phyloP scores from a whole-genome alignment of 2,329 filamentous ascomycete genomes.

The Pezicula carpinea region DNA sequence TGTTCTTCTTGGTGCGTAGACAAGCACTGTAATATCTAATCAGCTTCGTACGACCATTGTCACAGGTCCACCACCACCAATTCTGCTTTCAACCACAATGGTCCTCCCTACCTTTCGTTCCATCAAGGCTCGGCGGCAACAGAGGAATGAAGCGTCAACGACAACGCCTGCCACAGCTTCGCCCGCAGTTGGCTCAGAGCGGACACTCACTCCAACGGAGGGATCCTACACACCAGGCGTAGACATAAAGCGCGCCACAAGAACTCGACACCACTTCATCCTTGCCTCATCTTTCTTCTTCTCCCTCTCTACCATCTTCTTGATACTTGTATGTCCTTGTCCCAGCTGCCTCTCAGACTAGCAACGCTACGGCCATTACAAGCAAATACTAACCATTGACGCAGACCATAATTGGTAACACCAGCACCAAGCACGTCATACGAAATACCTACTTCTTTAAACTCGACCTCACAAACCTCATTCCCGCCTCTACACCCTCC shows the following conservation, averaged over 20 bases:
- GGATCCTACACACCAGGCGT: conserved; percentile 13
- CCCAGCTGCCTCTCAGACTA: background rate
- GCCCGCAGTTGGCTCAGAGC: conserved; percentile 12
- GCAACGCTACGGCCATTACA: background rate
- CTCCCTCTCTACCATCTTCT: conserved; percentile 69
- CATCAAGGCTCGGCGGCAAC: conserved; percentile 14
- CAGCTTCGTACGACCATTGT: background rate
- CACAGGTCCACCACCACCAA: conserved; percentile 3
- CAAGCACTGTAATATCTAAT: background rate
- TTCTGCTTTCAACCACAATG: conserved; percentile 10
- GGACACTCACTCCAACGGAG: conserved; percentile 16
- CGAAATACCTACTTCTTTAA: conserved; percentile 78
- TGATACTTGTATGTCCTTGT: conserved; percentile 59
- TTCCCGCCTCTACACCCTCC: conserved; percentile 20
- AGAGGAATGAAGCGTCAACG: conserved; percentile 9
- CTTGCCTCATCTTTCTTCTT: conserved; percentile 65
- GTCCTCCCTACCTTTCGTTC: conserved; percentile 28
- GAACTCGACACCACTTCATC: conserved; percentile 48
- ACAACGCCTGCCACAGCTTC: background rate
- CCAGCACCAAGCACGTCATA: conserved; percentile 55
- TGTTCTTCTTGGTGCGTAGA: background rate
- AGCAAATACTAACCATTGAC: background rate
- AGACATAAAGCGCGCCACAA: conserved; percentile 42
- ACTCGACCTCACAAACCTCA: conserved; percentile 74
- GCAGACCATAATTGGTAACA: conserved; percentile 67